phyloP scores from a whole-genome alignment of 306 rosid species.

The Cucurbita ficifolia region DNA sequence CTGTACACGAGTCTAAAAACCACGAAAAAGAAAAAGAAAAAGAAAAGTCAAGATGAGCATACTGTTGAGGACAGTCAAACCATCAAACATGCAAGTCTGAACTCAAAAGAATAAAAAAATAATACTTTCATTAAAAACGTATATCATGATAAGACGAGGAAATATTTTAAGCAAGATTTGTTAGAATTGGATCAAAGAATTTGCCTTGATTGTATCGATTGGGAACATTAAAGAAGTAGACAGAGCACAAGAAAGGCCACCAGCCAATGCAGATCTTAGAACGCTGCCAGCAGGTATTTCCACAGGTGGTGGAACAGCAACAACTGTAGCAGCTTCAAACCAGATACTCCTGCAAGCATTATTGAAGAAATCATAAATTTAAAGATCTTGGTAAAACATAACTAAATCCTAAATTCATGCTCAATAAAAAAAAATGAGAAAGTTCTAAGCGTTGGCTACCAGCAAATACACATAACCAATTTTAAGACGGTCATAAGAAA shows the following conservation, averaged over 20 bases:
- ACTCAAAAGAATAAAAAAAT: neutral
- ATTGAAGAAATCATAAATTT: slow-evolving; percentile 9
- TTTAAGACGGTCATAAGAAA: neutral
- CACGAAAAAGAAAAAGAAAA: slow-evolving; percentile 17
- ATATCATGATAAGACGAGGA: neutral
- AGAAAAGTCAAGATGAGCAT: slow-evolving; percentile 16
- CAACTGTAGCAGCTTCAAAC: slow-evolving; percentile 99
- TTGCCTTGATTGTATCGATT: slow-evolving; percentile 86
- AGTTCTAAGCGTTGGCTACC: neutral
- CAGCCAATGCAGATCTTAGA: slow-evolving; percentile 94
- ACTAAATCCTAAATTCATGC: neutral
- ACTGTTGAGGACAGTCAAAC: neutral
- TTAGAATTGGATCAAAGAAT: slow-evolving; percentile 10
- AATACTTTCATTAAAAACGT: neutral
- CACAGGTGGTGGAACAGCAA: slow-evolving; percentile 91
- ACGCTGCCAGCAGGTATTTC: slow-evolving; percentile 94
- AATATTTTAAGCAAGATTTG: neutral
- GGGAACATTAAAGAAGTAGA: slow-evolving; percentile 89
- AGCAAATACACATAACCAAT: neutral
- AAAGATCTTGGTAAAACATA: neutral
- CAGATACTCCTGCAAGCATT: slow-evolving; percentile 71
- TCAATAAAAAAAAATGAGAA: neutral
- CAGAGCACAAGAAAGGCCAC: slow-evolving; percentile 94
- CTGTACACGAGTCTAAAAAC: slow-evolving; percentile 73
- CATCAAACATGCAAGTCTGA: slow-evolving; percentile 4